Evolutionary conservation across 345 rosid species (phyloP).

Genomic region (Diplotaxis tenuifolia): DNA sequence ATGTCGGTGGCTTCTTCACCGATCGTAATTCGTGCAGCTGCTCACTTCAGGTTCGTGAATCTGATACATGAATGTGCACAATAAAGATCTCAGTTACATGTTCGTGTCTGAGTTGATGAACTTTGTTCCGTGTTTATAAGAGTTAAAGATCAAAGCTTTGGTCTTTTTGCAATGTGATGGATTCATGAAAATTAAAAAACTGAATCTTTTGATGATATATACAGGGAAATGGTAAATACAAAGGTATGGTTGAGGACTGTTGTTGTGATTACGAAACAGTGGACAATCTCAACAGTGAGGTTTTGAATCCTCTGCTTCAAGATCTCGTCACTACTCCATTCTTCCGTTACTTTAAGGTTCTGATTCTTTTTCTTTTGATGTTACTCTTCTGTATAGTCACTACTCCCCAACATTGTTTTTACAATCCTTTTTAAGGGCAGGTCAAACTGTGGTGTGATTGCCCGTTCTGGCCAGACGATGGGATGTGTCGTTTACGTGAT

Average conservation of each 20-base stretch:
- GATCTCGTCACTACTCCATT: slow-evolving; percentile 82
- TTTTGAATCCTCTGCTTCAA: slow-evolving; percentile 77
- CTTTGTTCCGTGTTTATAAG: slow-evolving; percentile 1
- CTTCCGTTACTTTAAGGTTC: slow-evolving; percentile 93
- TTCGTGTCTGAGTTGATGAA: not conserved
- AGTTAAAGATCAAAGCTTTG: slow-evolving; percentile 11
- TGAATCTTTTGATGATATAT: slow-evolving; percentile 9
- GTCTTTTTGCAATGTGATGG: not conserved
- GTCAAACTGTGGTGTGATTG: slow-evolving; percentile 97
- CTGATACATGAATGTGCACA: not conserved
- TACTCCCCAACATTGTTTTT: not conserved
- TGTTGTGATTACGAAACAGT: slow-evolving; percentile 93
- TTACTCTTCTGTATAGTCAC: not conserved
- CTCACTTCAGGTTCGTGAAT: slow-evolving; percentile 42
- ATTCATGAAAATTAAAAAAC: not conserved
- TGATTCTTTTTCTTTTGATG: not conserved
- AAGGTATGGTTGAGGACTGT: slow-evolving; percentile 85
- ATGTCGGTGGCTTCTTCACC: slow-evolving; percentile 43
- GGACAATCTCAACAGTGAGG: slow-evolving; percentile 65
- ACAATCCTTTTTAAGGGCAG: slow-evolving; percentile 30
- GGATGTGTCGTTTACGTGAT: slow-evolving; percentile 93
- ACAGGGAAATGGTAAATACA: slow-evolving; percentile 51
- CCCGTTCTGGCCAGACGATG: slow-evolving; percentile 96
- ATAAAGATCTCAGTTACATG: not conserved
- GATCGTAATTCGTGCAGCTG: slow-evolving; percentile 52